phyloP scores from a whole-genome alignment of 371 early-diverging fungal genomes.

The Mortierella sp. region DNA sequence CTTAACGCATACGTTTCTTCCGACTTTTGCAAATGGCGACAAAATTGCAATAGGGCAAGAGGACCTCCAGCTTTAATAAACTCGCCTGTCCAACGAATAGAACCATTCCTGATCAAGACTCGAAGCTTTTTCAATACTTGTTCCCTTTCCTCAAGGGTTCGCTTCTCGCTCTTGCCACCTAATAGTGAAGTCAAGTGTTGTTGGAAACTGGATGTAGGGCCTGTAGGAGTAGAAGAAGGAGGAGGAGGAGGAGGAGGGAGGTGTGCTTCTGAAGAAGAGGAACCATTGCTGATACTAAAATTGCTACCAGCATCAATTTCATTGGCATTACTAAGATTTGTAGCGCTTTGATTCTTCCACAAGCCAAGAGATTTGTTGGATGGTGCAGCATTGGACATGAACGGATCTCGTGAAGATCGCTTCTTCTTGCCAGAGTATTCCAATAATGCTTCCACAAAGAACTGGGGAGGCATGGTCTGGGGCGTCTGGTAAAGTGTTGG shows the following conservation, averaged over 20 bases:
- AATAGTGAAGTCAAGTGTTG: slow-evolving; percentile 36
- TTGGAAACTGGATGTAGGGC: slow-evolving; percentile 14
- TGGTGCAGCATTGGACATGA: slow-evolving; percentile 6
- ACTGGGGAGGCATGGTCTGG: slow-evolving; percentile 41
- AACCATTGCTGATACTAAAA: neutral
- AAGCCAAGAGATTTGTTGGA: slow-evolving; percentile 19
- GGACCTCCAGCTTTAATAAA: slow-evolving; percentile 50
- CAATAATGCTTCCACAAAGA: slow-evolving; percentile 37
- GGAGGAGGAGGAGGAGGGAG: neutral
- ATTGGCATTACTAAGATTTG: slow-evolving; percentile 1
- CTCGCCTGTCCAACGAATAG: slow-evolving; percentile 55
- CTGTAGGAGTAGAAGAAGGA: neutral
- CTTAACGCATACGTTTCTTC: slow-evolving; percentile 35
- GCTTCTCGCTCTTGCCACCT: slow-evolving; percentile 29
- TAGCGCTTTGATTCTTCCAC: slow-evolving; percentile 38
- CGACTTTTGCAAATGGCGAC: slow-evolving; percentile 28
- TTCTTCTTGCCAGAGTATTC: slow-evolving; percentile 35
- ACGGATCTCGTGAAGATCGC: slow-evolving; percentile 24
- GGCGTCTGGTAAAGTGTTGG: slow-evolving; percentile 32
- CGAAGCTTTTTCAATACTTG: slow-evolving; percentile 48
- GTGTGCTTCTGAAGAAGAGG: neutral
- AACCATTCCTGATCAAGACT: slow-evolving; percentile 49
- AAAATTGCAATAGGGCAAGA: slow-evolving; percentile 31
- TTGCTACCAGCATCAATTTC: neutral
- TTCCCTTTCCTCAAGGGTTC: slow-evolving; percentile 35